Conservation (phyloP, 805 yeast species). For the Nakazawaea holstii region DNA sequence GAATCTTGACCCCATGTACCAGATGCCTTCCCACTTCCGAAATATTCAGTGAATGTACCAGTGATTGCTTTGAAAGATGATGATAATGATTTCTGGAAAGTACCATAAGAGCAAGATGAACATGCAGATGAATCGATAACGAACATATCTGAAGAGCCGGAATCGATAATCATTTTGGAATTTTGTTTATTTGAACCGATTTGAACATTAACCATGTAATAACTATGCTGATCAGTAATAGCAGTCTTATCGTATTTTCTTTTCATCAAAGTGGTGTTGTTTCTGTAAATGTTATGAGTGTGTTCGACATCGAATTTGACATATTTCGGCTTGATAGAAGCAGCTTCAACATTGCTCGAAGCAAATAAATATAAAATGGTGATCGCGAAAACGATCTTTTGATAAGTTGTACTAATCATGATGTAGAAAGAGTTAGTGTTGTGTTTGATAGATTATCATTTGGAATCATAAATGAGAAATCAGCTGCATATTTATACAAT, state of each 20-base stretch:
- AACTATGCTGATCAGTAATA: conserved; percentile 1
- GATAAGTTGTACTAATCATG: neutral
- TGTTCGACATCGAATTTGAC: conserved; percentile 8
- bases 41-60: neutral
- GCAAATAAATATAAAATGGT: neutral
- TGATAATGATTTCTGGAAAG: neutral
- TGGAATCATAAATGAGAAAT: no score
- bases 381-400: neutral
- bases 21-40: conserved; percentile 3
- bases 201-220: conserved; percentile 3
- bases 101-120: neutral
- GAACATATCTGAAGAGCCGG: conserved; percentile 27
- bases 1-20: conserved; percentile 50
- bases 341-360: neutral
- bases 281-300: neutral
- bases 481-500: no score
- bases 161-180: conserved; percentile 21
- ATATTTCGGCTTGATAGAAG: neutral
- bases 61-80: neutral
- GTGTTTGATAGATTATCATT: neutral
- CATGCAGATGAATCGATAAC: neutral
- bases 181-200: conserved; percentile 17
- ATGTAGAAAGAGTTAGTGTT: neutral
- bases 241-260: neutral
- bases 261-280: neutral